Evolutionary conservation across 1,284 basidiomycete species (phyloP).

Genomic region (Leccinum insolens): DNA sequence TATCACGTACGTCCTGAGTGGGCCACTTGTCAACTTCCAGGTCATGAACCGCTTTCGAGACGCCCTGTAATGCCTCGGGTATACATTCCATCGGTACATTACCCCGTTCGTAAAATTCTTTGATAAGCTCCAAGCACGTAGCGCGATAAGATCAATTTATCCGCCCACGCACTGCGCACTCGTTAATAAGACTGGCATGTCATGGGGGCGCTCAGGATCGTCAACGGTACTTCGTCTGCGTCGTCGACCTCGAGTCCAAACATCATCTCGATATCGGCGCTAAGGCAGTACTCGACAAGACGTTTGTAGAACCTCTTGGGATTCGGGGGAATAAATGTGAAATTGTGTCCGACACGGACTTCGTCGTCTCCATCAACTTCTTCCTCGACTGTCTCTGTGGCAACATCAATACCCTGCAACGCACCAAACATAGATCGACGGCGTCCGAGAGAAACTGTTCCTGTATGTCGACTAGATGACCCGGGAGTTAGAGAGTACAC

Average conservation of each 20-base stretch:
- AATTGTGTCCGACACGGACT: no score
- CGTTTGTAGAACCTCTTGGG: constrained; percentile 85
- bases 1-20: constrained; percentile 69
- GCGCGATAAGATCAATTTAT: constrained; percentile 80
- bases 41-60: constrained; percentile 73
- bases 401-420: no score
- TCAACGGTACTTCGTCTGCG: constrained; percentile 94
- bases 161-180: constrained; percentile 90
- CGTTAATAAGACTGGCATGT: constrained; percentile 85
- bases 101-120: constrained; percentile 85
- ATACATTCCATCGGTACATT: constrained; percentile 95
- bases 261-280: constrained; percentile 89
- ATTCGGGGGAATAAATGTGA: constrained; percentile 83
- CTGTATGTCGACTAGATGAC: constrained; percentile 46
- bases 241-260: constrained; percentile 85
- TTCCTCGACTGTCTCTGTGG: no score
- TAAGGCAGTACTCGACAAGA: constrained; percentile 83
- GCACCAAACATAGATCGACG: constrained; percentile 30
- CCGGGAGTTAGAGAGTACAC: constrained; percentile 48
- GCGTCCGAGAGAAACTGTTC: constrained; percentile 58
- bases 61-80: constrained; percentile 81
- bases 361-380: no score
- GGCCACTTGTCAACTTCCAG: constrained; percentile 80
- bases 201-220: constrained; percentile 76
- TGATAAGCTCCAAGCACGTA: constrained; percentile 86